A percentile compares a stretch with the other conserved stretches of the same genome.
Conservation (phyloP, 305 asterid species). For the Plantago coronopus region DNA sequence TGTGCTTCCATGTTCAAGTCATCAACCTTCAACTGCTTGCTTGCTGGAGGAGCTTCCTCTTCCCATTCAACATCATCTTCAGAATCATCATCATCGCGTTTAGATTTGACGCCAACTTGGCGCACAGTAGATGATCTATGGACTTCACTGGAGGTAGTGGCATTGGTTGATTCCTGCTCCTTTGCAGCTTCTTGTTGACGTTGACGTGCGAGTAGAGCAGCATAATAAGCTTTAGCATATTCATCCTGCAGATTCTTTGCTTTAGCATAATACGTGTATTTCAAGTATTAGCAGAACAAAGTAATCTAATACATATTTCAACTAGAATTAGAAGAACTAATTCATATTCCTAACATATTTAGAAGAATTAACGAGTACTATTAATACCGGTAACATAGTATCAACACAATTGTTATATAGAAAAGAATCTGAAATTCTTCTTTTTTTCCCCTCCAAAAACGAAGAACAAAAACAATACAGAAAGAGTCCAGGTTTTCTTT, state of each 20-base stretch:
- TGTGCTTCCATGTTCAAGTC: slow-evolving; percentile 18
- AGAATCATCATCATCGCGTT: slow-evolving; percentile 56
- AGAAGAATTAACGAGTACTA: no score
- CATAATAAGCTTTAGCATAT: slow-evolving; percentile 76
- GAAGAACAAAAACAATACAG: no score
- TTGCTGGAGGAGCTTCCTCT: slow-evolving; percentile 55
- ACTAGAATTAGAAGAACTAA: no score
- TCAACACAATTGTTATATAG: no score
- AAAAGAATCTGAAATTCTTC: no score
- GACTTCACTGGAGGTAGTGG: slow-evolving; percentile 30
- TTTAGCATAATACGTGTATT: no score
- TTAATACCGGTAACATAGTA: no score
- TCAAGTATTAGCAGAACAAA: no score
- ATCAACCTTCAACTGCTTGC: slow-evolving; percentile 6
- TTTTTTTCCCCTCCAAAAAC: no score
- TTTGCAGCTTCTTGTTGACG: slow-evolving; percentile 53
- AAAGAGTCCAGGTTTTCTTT: no score
- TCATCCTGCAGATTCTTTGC: slow-evolving; percentile 67
- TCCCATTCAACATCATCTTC: slow-evolving; percentile 70
- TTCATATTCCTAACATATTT: no score
- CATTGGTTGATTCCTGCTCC: slow-evolving; percentile 35
- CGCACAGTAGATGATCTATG: slow-evolving; percentile 38
- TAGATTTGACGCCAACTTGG: slow-evolving; percentile 69
- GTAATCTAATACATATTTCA: no score
- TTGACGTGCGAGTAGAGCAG: slow-evolving; percentile 62